A percentile compares a stretch with the other conserved stretches of the same genome.
These are phyloP conservation scores for Saccharomycopsis selenospora DNA, from an alignment of 805 yeast species.

Conservation along the genomic window DNA sequence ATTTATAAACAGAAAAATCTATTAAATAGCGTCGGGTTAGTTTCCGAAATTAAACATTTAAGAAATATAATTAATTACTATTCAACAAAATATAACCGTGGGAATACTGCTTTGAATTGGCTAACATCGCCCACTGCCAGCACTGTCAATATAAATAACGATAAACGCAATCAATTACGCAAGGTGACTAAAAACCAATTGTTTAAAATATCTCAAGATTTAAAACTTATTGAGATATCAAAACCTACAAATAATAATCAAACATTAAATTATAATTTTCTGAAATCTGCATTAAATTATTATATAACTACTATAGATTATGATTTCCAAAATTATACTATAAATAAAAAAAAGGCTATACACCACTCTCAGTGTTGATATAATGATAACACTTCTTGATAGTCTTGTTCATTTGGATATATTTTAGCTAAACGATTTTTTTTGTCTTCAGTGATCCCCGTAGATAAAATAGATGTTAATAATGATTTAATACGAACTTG, in stretches of 20 bases:
- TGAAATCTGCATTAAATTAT: not conserved
- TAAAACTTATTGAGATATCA: not conserved
- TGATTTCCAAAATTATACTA: not conserved
- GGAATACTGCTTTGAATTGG: no score
- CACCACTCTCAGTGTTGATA: slow-evolving; percentile 2
- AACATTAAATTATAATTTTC: not conserved
- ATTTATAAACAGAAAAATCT: not conserved
- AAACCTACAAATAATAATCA: not conserved
- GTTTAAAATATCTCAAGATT: not conserved
- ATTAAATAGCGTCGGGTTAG: not conserved
- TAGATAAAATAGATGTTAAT: slow-evolving; percentile 51
- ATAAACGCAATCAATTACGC: not conserved
- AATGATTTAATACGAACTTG: slow-evolving; percentile 50
- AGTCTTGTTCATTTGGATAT: not conserved
- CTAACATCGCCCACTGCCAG: no score
- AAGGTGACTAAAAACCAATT: not conserved
- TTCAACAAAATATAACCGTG: not conserved
- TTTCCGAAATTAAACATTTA: not conserved
- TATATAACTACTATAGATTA: not conserved
- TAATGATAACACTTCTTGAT: slow-evolving; percentile 1
- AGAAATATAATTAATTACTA: not conserved
- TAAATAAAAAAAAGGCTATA: not conserved
- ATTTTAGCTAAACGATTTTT: slow-evolving; percentile 31
- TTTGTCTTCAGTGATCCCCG: slow-evolving; percentile 38
- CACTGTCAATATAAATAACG: no score